Percentiles rank a stretch among this genome's conserved stretches.
Evolutionary conservation across 768 basidiomycete genomes (phyloP).

Genomic region (Amanita pseudoporphyria): DNA sequence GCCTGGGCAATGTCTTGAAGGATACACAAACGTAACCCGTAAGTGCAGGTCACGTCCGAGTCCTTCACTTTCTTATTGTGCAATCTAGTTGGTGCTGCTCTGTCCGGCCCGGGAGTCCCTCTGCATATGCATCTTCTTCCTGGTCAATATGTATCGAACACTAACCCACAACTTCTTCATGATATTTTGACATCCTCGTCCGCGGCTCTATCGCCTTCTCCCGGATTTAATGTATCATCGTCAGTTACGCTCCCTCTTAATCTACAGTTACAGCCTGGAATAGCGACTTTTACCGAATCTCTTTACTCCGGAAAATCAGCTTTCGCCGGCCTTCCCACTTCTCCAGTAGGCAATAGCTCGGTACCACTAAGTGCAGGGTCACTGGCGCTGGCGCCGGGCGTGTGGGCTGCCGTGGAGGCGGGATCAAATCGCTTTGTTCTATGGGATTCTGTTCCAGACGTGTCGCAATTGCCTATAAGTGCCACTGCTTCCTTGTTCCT

Average conservation of each 20-base stretch:
- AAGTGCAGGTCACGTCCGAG: slow-evolving; percentile 27
- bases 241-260: slow-evolving; percentile 55
- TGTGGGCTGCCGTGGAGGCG: slow-evolving; percentile 57
- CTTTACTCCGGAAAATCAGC: slow-evolving; percentile 58
- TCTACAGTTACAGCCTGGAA: slow-evolving; percentile 54
- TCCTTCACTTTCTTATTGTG: background rate
- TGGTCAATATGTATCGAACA: slow-evolving; percentile 64
- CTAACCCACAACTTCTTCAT: slow-evolving; percentile 66
- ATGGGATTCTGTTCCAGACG: slow-evolving; percentile 74
- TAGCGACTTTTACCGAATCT: slow-evolving; percentile 52
- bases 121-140: slow-evolving; percentile 58
- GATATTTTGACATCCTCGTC: slow-evolving; percentile 56
- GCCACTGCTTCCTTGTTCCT: slow-evolving; percentile 43
- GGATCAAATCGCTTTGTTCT: slow-evolving; percentile 54
- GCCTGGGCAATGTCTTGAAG: slow-evolving; percentile 85
- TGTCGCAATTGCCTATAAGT: slow-evolving; percentile 51
- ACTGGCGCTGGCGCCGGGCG: slow-evolving; percentile 55
- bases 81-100: slow-evolving; percentile 53
- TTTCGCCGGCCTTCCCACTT: slow-evolving; percentile 47
- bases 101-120: slow-evolving; percentile 46
- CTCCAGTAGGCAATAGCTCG: slow-evolving; percentile 35
- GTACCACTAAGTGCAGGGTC: slow-evolving; percentile 47
- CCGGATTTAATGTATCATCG: slow-evolving; percentile 55
- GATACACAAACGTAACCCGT: slow-evolving; percentile 67
- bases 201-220: slow-evolving; percentile 43